phyloP scores from a whole-genome alignment of 345 rosid genomes.

The Brassica rapa region DNA sequence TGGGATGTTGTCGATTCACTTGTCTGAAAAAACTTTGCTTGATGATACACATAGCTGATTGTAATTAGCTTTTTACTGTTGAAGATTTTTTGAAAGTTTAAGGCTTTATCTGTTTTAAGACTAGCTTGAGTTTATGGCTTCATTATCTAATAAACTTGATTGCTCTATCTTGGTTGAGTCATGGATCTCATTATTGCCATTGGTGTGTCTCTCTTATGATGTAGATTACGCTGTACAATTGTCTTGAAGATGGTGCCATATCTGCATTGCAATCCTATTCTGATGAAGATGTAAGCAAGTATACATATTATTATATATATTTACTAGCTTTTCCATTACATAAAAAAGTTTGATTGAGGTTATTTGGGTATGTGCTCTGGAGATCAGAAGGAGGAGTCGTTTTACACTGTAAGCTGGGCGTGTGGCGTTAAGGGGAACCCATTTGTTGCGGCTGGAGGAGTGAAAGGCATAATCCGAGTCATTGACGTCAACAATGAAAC shows the following conservation, averaged over 20 bases:
- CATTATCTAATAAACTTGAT: background rate
- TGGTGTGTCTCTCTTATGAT: conserved; percentile 8
- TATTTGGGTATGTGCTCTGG: conserved; percentile 51
- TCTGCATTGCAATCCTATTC: conserved; percentile 82
- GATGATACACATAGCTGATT: background rate
- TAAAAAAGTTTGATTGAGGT: conserved; percentile 29
- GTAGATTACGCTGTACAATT: conserved; percentile 91
- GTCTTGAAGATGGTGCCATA: conserved; percentile 89
- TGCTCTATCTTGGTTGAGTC: background rate
- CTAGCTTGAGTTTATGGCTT: background rate
- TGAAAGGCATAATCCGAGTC: conserved; percentile 89
- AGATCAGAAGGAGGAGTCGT: conserved; percentile 97
- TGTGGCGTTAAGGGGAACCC: conserved; percentile 71
- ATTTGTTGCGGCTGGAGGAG: conserved; percentile 81
- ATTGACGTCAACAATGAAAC: conserved; percentile 82
- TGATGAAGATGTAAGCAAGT: conserved; percentile 86
- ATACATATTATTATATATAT: background rate
- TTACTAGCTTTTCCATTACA: conserved; percentile 15
- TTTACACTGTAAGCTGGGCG: conserved; percentile 97
- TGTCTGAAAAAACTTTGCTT: background rate
- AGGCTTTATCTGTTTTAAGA: background rate
- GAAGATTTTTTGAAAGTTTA: background rate
- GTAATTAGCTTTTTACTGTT: background rate
- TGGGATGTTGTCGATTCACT: background rate
- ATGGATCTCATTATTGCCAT: background rate